A percentile compares a stretch with the other conserved stretches of the same genome.
These are phyloP conservation scores for Pinus albicaulis DNA, from an alignment of 75 land plant genomes.

Conservation along the genomic window DNA sequence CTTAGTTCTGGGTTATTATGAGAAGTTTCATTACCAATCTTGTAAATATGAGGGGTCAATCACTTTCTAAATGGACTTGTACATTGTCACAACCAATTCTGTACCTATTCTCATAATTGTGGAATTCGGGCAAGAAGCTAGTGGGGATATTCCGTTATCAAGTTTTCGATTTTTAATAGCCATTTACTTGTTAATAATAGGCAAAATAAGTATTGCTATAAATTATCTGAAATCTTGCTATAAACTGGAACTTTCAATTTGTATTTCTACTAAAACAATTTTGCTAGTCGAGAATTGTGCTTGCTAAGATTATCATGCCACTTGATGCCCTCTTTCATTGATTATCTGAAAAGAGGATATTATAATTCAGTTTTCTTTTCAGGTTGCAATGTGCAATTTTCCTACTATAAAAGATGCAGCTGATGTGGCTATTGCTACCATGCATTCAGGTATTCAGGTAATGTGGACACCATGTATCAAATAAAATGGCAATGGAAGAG, in stretches of 20 bases:
- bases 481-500: background rate
- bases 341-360: background rate
- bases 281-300: background rate
- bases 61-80: background rate
- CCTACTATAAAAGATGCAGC: slow-evolving; percentile 94
- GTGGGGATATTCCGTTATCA: background rate
- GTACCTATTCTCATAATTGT: background rate
- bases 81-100: background rate
- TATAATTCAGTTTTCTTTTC: slow-evolving; percentile 7
- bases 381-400: slow-evolving; percentile 99
- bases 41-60: background rate
- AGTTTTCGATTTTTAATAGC: background rate
- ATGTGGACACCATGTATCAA: background rate
- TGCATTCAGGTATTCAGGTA: slow-evolving; percentile 99
- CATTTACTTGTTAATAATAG: background rate
- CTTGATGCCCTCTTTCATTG: background rate
- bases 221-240: background rate
- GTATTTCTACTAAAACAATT: background rate
- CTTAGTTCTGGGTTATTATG: background rate
- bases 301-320: background rate
- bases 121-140: background rate
- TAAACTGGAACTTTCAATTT: background rate
- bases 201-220: background rate
- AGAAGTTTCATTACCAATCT: background rate
- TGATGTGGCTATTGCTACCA: slow-evolving; percentile 96